phyloP scores from a whole-genome alignment of 441 rosid species.

The Erodium moschatum region DNA sequence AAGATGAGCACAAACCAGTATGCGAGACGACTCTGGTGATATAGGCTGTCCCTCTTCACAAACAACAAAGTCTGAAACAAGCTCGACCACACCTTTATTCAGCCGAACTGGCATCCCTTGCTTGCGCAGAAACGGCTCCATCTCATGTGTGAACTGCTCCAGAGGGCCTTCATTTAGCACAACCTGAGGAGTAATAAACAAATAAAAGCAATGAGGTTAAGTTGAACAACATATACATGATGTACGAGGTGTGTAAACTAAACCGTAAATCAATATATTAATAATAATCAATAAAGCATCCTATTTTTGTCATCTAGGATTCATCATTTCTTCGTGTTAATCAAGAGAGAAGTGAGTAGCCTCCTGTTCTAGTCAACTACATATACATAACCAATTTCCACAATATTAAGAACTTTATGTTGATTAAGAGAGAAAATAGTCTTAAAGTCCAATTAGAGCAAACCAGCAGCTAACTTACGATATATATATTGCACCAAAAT shows the following conservation, averaged over 20 bases:
- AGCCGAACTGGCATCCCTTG: slow-evolving; percentile 95
- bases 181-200: slow-evolving; percentile 37
- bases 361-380: neutral
- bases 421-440: neutral
- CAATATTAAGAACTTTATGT: neutral
- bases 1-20: slow-evolving; percentile 47
- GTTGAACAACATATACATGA: neutral
- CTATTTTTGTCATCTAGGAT: no score
- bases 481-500: neutral
- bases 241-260: no score
- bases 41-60: slow-evolving; percentile 91
- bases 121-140: slow-evolving; percentile 91
- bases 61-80: slow-evolving; percentile 72
- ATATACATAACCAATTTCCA: neutral
- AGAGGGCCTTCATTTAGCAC: slow-evolving; percentile 80
- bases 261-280: no score
- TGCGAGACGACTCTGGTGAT: slow-evolving; percentile 83
- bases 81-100: slow-evolving; percentile 88
- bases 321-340: no score
- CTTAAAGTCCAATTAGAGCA: neutral
- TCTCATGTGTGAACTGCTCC: slow-evolving; percentile 89
- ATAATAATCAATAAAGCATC: no score
- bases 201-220: slow-evolving; percentile 5
- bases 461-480: neutral
- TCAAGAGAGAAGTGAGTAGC: no score